phyloP scores from a whole-genome alignment of 768 basidiomycete genomes.

The Lactifluus pinguis region DNA sequence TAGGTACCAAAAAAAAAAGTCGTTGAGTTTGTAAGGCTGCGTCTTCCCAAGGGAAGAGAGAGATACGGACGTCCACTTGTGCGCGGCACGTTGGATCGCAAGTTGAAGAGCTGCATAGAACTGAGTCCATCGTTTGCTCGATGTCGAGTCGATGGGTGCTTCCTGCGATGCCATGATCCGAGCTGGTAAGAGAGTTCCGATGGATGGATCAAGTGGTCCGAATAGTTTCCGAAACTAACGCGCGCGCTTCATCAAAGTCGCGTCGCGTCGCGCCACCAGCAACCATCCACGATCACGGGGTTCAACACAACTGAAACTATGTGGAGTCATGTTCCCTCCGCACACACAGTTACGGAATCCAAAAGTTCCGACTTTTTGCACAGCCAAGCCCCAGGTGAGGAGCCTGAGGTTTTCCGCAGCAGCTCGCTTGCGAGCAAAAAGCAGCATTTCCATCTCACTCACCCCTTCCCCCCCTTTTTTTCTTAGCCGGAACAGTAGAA shows the following conservation, averaged over 20 bases:
- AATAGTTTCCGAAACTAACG: neutral
- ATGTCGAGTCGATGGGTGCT: neutral
- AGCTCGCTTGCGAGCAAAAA: too few species aligned
- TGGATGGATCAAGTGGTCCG: too few species aligned
- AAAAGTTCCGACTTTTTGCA: too few species aligned
- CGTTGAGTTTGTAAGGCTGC: too few species aligned
- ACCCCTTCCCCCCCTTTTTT: too few species aligned
- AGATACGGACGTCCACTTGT: conserved; percentile 45
- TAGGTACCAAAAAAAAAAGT: conserved; percentile 13
- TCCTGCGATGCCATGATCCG: conserved; percentile 23
- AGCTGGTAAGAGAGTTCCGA: neutral
- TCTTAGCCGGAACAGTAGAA: too few species aligned
- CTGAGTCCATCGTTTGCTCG: conserved; percentile 41
- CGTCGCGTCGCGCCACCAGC: neutral
- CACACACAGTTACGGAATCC: too few species aligned
- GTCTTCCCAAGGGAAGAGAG: neutral
- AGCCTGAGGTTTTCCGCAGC: too few species aligned
- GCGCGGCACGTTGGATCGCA: conserved; percentile 42
- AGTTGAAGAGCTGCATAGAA: conserved; percentile 45
- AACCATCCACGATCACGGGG: conserved; percentile 4
- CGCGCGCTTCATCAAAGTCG: neutral
- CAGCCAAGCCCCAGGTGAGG: too few species aligned
- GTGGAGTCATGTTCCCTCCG: too few species aligned
- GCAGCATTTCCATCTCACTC: too few species aligned
- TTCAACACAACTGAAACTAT: neutral